These are phyloP conservation scores for Lactuca saligna DNA, from an alignment of 129 eudicot species.

Conservation along the genomic window DNA sequence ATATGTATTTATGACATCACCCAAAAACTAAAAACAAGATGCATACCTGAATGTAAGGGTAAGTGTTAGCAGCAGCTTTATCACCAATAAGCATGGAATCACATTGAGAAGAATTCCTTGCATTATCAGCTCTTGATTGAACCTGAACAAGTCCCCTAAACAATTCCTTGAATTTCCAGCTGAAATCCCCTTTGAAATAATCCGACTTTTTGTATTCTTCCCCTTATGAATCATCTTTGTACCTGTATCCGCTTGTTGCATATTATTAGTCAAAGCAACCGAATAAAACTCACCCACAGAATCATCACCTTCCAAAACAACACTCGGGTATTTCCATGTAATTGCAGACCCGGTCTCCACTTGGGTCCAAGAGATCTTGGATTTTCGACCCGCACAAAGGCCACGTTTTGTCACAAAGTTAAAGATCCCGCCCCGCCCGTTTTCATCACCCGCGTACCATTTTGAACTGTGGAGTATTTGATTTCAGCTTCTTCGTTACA, in stretches of 20 bases:
- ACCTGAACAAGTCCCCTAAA: slow-evolving; percentile 95
- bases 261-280: slow-evolving; percentile 88
- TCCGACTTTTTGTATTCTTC: slow-evolving; percentile 88
- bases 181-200: slow-evolving; percentile 93
- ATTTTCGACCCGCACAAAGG: slow-evolving; percentile 78
- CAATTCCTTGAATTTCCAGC: slow-evolving; percentile 87
- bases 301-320: slow-evolving; percentile 85
- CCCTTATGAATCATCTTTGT: slow-evolving; percentile 99
- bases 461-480: slow-evolving; percentile 93
- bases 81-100: slow-evolving; percentile 99
- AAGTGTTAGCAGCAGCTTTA: slow-evolving; percentile 88
- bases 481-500: slow-evolving; percentile 85
- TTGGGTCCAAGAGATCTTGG: slow-evolving; percentile 99
- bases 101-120: slow-evolving; percentile 87
- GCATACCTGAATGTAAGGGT: slow-evolving; percentile 90
- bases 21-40: not conserved
- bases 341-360: slow-evolving; percentile 99
- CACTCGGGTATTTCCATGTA: slow-evolving; percentile 99
- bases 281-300: slow-evolving; percentile 96
- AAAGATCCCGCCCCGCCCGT: slow-evolving; percentile 84
- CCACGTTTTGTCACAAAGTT: slow-evolving; percentile 97
- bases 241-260: slow-evolving; percentile 96
- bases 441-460: slow-evolving; percentile 99
- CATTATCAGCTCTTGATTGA: slow-evolving; percentile 78
- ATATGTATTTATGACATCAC: too few relatives aligned